Evolutionary conservation across 345 rosid genomes (phyloP), one percentile per base, ranked within the genome.

Genomic region (Syzygium jambos): DNA sequence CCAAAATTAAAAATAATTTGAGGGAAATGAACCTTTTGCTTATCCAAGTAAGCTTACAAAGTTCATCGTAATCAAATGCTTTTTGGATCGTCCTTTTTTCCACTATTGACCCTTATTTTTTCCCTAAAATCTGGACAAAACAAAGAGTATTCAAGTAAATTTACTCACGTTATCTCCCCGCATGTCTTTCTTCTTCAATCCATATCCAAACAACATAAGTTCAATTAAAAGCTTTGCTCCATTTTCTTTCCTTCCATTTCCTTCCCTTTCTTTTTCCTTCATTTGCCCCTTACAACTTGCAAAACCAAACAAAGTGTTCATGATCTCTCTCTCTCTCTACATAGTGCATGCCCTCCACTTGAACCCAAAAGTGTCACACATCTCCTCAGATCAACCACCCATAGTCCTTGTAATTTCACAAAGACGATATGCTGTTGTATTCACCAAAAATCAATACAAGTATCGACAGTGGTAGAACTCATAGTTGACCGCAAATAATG

Each of bases 381-480:
- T 57, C 1, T 2, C 2, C 25, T 11, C 0, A 57, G 29, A 57
- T 1, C 15, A 57, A 6, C 2, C 0, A 3, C 3, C 29, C 25
- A 57, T 57, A 25, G 0, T 57, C 15, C 29, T 57, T 25, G 1
- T 57, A 11, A 57, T 57, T 51, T 51, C 52, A 11, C 52, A 51
- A 51, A 51, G 52, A 51, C 11, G 52, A 51, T 51, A 11, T 51
- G 7, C 11, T 51, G 12, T 51, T 10, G 4, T 51, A 11, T 51
- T 3, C 52, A 51, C 52, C 52, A 51, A 51, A 11, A 5, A 57
- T 9, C 6, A 4, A 57, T 57, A 57, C 3, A 57, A 0, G 11
- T 25, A 25, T 23, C 11, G 29, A 57, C 29, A 25, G 25, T 57
- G 15, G 11, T 57, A 57, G 6, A 57, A 25, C 63, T 57, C 63